Evolutionary conservation across 306 rosid species (phyloP).

Genomic region (Coriaria nepalensis): DNA sequence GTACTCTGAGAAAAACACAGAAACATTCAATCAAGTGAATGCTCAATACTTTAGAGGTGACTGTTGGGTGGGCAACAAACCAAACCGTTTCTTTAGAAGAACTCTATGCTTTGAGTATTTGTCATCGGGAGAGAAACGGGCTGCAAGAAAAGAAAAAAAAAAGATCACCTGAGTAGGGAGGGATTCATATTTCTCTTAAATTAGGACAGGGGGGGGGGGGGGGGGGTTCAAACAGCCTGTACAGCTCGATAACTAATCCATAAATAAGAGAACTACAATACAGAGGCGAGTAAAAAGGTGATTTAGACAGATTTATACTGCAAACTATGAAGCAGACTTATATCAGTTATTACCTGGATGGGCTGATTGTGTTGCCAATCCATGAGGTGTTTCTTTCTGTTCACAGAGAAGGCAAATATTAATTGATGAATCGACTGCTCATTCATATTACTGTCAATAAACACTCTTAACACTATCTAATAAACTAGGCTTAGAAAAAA

Average conservation of each 20-base stretch:
- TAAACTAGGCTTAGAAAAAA: background rate
- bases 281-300: background rate
- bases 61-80: constrained; percentile 76
- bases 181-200: too few relatives aligned
- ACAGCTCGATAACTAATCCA: too few relatives aligned
- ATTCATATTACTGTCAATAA: background rate
- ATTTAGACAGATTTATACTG: background rate
- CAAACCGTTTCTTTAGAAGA: constrained; percentile 84
- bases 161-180: background rate
- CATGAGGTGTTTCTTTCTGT: constrained; percentile 78
- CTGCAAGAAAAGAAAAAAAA: constrained; percentile 31
- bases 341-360: constrained; percentile 56
- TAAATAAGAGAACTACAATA: background rate
- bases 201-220: background rate
- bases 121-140: constrained; percentile 95
- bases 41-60: constrained; percentile 56
- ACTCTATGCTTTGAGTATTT: constrained; percentile 66
- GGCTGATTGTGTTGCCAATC: constrained; percentile 64
- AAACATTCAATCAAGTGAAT: too few relatives aligned
- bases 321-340: too few relatives aligned
- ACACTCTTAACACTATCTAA: background rate
- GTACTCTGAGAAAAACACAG: too few relatives aligned
- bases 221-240: background rate
- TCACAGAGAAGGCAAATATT: constrained; percentile 8
- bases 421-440: background rate